Evolutionary conservation across 2,329 filamentous ascomycete genomes (phyloP).

Genomic region (Neofusicoccum cordaticola): DNA sequence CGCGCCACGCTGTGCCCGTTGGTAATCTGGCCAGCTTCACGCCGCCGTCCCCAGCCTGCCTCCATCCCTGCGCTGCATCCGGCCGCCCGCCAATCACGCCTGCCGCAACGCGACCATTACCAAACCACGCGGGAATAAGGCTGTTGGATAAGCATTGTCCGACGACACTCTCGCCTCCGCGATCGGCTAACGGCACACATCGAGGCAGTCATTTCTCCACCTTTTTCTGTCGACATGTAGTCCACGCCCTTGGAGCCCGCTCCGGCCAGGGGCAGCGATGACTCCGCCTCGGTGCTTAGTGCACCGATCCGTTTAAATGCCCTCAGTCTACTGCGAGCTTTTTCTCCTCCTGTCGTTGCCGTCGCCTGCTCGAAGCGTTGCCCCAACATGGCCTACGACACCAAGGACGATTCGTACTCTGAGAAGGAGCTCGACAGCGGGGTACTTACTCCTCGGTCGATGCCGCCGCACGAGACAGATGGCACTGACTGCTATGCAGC

Average conservation of each 20-base stretch:
- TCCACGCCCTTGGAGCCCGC: neutral
- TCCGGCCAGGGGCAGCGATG: neutral
- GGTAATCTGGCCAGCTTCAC: too few species aligned
- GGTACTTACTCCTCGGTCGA: conserved; percentile 16
- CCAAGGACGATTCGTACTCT: neutral
- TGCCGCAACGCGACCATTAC: neutral
- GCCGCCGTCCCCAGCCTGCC: neutral
- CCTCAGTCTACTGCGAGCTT: too few species aligned
- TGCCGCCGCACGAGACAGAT: conserved; percentile 7
- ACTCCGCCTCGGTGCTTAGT: neutral
- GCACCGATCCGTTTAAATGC: neutral
- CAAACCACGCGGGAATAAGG: neutral
- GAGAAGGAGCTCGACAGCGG: conserved; percentile 18
- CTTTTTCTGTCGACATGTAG: neutral
- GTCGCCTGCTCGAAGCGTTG: neutral
- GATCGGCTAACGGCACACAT: neutral
- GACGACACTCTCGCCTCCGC: neutral
- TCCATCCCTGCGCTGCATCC: neutral
- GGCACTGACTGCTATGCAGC: conserved; percentile 6
- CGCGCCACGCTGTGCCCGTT: too few species aligned
- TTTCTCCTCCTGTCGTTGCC: neutral
- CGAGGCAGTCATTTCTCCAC: neutral
- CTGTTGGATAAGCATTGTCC: neutral
- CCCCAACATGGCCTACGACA: neutral
- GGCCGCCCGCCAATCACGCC: neutral